Evolutionary conservation across 2,329 filamentous ascomycete genomes (phyloP).

Genomic region (Periglandula ipomoeae): DNA sequence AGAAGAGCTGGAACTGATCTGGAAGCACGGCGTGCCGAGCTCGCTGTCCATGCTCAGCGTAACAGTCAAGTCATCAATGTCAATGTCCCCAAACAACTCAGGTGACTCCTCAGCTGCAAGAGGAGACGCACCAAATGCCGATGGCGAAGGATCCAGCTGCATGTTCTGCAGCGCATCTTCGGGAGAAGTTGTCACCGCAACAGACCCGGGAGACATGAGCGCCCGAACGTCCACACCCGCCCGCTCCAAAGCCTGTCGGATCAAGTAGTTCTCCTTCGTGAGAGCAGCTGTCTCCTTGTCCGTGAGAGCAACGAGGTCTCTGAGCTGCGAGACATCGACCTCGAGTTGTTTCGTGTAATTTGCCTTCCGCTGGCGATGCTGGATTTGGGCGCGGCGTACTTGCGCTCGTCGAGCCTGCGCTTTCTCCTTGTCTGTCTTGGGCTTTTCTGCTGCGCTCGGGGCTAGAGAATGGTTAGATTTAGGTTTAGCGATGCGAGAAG

Average conservation of each 20-base stretch:
- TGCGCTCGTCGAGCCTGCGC: slow-evolving; percentile 39
- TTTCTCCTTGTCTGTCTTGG: slow-evolving; percentile 26
- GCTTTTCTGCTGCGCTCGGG: slow-evolving; percentile 1
- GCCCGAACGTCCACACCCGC: slow-evolving; percentile 12
- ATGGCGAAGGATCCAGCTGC: slow-evolving; percentile 5
- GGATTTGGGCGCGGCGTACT: slow-evolving; percentile 43
- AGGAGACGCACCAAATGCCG: not conserved
- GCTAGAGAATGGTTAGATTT: not conserved
- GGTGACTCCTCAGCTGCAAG: slow-evolving; percentile 1
- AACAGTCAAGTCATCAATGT: slow-evolving; percentile 29
- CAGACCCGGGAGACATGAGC: slow-evolving; percentile 1
- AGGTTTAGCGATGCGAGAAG: not conserved
- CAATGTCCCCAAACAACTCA: slow-evolving; percentile 25
- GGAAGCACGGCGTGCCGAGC: slow-evolving; percentile 34
- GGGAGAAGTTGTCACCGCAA: not conserved
- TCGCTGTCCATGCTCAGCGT: slow-evolving; percentile 31
- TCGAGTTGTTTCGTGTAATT: slow-evolving; percentile 47
- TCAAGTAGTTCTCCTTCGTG: slow-evolving; percentile 33
- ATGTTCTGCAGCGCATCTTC: slow-evolving; percentile 1
- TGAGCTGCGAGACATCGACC: slow-evolving; percentile 37
- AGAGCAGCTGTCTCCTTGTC: slow-evolving; percentile 31
- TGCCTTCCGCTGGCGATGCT: slow-evolving; percentile 47
- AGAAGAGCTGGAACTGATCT: slow-evolving; percentile 24
- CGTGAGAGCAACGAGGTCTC: slow-evolving; percentile 34
- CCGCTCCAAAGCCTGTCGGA: slow-evolving; percentile 25